Percentiles rank a stretch among this genome's conserved stretches.
These are phyloP conservation scores for Pestalotiopsis sp. DNA, from an alignment of 2,329 filamentous ascomycete species.

Conservation along the genomic window DNA sequence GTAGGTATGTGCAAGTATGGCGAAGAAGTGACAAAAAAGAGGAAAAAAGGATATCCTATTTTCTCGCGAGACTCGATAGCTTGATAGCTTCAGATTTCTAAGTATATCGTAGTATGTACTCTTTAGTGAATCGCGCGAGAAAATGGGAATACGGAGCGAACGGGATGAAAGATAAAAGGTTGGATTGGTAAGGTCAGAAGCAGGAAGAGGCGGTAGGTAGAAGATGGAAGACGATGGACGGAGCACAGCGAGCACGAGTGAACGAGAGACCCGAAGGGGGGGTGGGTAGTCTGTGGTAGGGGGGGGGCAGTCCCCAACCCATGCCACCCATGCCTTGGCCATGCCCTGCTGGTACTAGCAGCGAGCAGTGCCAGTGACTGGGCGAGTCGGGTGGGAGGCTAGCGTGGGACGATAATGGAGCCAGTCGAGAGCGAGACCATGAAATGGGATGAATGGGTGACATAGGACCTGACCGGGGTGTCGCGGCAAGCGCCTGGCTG, in stretches of 20 bases:
- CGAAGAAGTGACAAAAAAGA: conserved; percentile 25
- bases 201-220: conserved; percentile 29
- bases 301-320: conserved; percentile 12
- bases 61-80: conserved; percentile 21
- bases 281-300: conserved; percentile 14
- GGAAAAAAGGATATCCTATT: conserved; percentile 27
- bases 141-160: conserved; percentile 34
- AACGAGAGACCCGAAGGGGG: conserved; percentile 22
- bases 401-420: conserved; percentile 33
- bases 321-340: background rate
- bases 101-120: conserved; percentile 10
- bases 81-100: background rate
- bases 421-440: conserved; percentile 21
- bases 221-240: conserved; percentile 21
- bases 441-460: conserved; percentile 9
- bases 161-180: conserved; percentile 30
- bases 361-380: background rate
- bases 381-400: conserved; percentile 14
- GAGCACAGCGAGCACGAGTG: conserved; percentile 16
- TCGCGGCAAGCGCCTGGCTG: conserved; percentile 16
- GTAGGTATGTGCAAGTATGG: conserved; percentile 25
- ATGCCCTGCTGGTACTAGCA: too few relatives aligned
- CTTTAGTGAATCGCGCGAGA: conserved; percentile 19
- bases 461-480: conserved; percentile 10
- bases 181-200: conserved; percentile 19